Evolutionary conservation across 345 rosid genomes (phyloP).

Genomic region (Citrus glauca): DNA sequence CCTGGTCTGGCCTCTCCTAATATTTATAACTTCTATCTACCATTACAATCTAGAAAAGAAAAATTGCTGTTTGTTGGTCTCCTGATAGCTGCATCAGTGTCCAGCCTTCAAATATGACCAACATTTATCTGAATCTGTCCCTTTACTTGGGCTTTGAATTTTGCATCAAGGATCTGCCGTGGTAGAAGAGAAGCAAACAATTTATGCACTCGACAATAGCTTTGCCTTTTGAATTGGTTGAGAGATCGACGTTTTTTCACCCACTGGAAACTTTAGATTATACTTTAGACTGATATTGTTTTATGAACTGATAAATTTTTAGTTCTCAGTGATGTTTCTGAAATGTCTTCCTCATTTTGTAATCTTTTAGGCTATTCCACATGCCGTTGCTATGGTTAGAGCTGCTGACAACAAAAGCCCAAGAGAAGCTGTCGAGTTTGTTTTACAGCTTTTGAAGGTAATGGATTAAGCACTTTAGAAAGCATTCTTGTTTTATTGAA

Average conservation of each 20-base stretch:
- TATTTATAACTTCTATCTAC: not conserved
- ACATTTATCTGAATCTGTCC: not conserved
- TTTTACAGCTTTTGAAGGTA: constrained; percentile 94
- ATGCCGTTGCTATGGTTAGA: constrained; percentile 85
- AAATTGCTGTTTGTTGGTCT: not conserved
- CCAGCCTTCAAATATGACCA: not conserved
- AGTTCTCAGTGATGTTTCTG: not conserved
- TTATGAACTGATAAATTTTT: not conserved
- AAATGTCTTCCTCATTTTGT: constrained; percentile 9
- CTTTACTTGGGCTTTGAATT: not conserved
- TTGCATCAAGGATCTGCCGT: not conserved
- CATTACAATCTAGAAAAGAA: not conserved
- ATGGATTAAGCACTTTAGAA: not conserved
- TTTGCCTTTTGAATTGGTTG: not conserved
- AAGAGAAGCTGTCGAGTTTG: constrained; percentile 94
- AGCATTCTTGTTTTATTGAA: not conserved
- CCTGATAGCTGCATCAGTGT: not conserved
- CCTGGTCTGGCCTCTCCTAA: not conserved
- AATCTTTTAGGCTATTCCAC: constrained; percentile 75
- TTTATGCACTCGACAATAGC: not conserved
- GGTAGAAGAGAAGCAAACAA: not conserved
- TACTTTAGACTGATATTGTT: not conserved
- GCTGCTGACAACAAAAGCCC: constrained; percentile 87
- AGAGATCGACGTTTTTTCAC: not conserved
- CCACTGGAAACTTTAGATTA: not conserved